Base-by-base conservation (phyloP, 2,329 filamentous ascomycete genomes). In the Dactylellina drechsleri region DNA sequence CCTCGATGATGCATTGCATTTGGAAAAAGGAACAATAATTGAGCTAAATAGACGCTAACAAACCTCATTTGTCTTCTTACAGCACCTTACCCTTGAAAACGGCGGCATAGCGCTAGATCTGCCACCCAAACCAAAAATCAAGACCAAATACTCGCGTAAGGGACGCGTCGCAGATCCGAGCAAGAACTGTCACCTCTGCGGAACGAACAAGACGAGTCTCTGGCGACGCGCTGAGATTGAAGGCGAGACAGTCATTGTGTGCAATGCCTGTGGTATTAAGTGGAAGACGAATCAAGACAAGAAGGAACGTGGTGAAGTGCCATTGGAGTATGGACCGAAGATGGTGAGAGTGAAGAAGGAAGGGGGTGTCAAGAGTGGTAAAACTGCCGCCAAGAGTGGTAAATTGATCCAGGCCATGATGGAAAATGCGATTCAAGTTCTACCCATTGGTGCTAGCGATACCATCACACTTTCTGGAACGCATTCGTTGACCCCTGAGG, bases 241-340 rank as follows among this genome's bases (percentile, higher is more conserved):
- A 45, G 76, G 77, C n/a, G 78, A 79, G 49, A 78, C 78, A n/a
- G 78, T 79, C 18, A 78, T 78, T 15, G 78, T 79, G 10, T 79
- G 79, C 66, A 79, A 79, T 66, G 79, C 79, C 2, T 79, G 79
- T 31, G 79, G 79, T 4, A 79, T 79, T 43, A 79, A 79, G 52
- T 79, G 78, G 79, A 79, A 79, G 74, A 79, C 79, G 0, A 78
- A 78, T 40, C 70, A 74, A 26, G 70, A 74, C 36, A 74, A 74
- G 58, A 74, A 74, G 31, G 62, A 67, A 45, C 50, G 70, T 45
- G 70, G 70, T 13, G 70, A 74, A 43, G 65, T 62, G 8, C 70
- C 70, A 43, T 66, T 74, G 43, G 70, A 74, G 18, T 74, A 74
- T 40, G 70, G 70, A 18, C 70, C 70, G 8, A 62, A 57, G 52